Evolutionary conservation across 441 rosid genomes (phyloP).

Genomic region (Jatropha multifida): DNA sequence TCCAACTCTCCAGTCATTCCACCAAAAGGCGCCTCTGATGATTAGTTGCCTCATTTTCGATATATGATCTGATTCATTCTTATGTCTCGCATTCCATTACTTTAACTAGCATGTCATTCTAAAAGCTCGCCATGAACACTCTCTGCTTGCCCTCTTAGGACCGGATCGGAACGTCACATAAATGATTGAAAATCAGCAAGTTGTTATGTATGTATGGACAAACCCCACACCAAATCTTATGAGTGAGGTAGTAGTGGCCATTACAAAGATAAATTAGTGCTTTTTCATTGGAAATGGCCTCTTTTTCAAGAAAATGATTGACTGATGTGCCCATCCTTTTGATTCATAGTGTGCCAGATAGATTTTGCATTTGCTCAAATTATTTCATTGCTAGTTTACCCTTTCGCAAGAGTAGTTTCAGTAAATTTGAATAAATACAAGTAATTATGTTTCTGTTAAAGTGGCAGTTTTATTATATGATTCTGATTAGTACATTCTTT

Average conservation of each 20-base stretch:
- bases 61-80: no score
- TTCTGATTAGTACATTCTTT: background rate
- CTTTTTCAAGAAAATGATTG: constrained; percentile 4
- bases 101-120: no score
- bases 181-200: background rate
- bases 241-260: constrained; percentile 3
- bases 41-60: no score
- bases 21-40: no score
- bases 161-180: no score
- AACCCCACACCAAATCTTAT: constrained; percentile 1
- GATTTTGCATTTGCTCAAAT: background rate
- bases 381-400: no score
- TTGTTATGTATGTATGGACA: background rate
- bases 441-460: constrained; percentile 25
- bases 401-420: no score
- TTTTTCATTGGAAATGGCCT: background rate
- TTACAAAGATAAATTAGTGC: background rate
- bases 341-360: constrained; percentile 2
- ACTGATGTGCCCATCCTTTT: background rate
- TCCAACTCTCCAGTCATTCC: no score
- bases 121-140: no score
- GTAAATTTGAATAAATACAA: no score
- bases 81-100: no score
- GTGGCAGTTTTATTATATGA: constrained; percentile 13
- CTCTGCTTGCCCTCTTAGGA: no score